Evolutionary conservation across 139 green algal genomes (phyloP), one percentile per base, ranked within the genome.

Genomic region (Volvox reticuliferus): DNA sequence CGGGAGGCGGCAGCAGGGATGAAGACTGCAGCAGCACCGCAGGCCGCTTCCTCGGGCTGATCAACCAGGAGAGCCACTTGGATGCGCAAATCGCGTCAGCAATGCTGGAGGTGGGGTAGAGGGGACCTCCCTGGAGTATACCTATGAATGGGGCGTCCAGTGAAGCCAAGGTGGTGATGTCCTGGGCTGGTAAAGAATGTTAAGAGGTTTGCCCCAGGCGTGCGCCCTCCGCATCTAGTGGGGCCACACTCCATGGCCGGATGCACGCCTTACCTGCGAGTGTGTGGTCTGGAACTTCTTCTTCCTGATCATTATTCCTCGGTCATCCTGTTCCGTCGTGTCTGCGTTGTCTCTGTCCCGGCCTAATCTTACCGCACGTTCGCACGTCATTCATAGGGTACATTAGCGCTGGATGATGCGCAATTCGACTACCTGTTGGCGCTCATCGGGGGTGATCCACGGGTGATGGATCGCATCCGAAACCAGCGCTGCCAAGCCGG

Each of bases 401-500:
- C 61, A 20, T 14, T 98, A 9, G 67, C 81, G 3, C 88, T 98
- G 87, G 96, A 98, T 63, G 92, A 96, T 21, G 94, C 94, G 0
- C 96, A 98, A 79, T 92, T 93, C 28, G 96, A 98, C 67, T 98
- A 98, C 92, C 79, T 97, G n/a, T 50, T 94, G 18, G 96, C 95
- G 44, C 89, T 98, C 18, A 78, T 98, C 35, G 95, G 92, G 0
- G 68, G 82, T 21, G 88, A 90, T 76, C 83, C 73, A 63, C 37
- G 50, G 69, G 93, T 91, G 24, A 71, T 92, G 73, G 79, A 84
- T 62, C 44, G 71, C 35, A n/a, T 79, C 86, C 77, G 88, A n/a
- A 87, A 77, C 24, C 79, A 86, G 28, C 30, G n/a, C 61, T 30
- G 36, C 78, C 78, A 87, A 33, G 61, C 12, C 26, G n/a, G n/a